Percentiles rank a stretch among this genome's conserved stretches.
Conservation (phyloP, 2,329 filamentous ascomycete genomes). For the Aspergillus unguis region DNA sequence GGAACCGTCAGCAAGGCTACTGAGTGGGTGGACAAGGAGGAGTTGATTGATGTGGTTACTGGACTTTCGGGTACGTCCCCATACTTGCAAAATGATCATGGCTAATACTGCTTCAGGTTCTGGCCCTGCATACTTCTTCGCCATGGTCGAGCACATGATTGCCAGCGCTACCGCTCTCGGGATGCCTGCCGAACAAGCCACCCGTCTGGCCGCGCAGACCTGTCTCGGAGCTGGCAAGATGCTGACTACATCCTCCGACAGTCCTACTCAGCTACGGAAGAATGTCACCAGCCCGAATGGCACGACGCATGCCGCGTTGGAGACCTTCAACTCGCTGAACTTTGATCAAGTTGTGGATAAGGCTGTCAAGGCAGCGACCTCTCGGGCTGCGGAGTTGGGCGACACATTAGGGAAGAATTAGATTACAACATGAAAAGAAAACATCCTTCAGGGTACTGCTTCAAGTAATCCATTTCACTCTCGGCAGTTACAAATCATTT, state of each 20-base stretch:
- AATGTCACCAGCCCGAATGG: slow-evolving; percentile 38
- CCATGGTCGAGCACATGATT: slow-evolving; percentile 35
- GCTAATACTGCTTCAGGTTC: slow-evolving; percentile 22
- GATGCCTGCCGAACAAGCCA: slow-evolving; percentile 33
- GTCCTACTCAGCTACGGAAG: slow-evolving; percentile 32
- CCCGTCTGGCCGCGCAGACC: slow-evolving; percentile 32
- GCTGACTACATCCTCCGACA: slow-evolving; percentile 30
- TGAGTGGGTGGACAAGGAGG: slow-evolving; percentile 35
- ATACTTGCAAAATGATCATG: no score
- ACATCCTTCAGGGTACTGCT: background rate
- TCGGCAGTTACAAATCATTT: no score
- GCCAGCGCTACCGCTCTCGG: slow-evolving; percentile 33
- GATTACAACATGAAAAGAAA: background rate
- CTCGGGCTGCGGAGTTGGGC: slow-evolving; percentile 31
- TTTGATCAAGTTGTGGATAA: slow-evolving; percentile 32
- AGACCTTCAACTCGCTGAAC: slow-evolving; percentile 28
- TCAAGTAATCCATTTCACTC: background rate
- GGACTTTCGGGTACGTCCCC: slow-evolving; percentile 30
- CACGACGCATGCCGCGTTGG: slow-evolving; percentile 32
- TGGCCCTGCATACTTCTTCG: slow-evolving; percentile 38
- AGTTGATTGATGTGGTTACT: slow-evolving; percentile 36
- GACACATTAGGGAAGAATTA: slow-evolving; percentile 20
- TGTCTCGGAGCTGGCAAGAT: slow-evolving; percentile 37
- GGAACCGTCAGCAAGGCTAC: slow-evolving; percentile 32
- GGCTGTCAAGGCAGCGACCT: slow-evolving; percentile 32